Conservation (phyloP, 371 early-diverging fungal species). For the Syncephalastrum racemosum region DNA sequence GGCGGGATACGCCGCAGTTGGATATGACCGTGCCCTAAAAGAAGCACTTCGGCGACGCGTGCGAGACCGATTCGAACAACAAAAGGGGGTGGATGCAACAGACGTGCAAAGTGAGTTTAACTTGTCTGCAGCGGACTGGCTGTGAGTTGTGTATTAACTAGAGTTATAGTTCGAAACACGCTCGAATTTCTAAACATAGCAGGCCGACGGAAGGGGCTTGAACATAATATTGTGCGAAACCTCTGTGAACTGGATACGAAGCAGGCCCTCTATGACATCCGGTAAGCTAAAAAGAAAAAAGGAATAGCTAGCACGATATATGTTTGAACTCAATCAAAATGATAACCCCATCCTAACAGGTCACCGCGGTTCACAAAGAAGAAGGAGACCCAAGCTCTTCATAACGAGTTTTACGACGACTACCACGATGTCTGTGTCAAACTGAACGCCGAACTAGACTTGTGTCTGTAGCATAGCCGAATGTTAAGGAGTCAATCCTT, state of each 20-base stretch:
- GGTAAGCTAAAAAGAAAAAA: conserved; percentile 6
- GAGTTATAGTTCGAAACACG: conserved; percentile 17
- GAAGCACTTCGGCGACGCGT: conserved; percentile 11
- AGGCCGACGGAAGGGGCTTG: conserved; percentile 12
- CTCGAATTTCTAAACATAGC: conserved; percentile 14
- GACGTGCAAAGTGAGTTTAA: not conserved
- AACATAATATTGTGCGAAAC: conserved; percentile 16
- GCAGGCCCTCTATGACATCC: conserved; percentile 9
- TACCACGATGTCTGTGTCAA: too few relatives aligned
- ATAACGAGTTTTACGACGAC: too few relatives aligned
- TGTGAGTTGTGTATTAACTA: not conserved
- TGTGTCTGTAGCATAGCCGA: too few relatives aligned
- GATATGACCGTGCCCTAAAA: conserved; percentile 6
- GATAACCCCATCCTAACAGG: too few relatives aligned
- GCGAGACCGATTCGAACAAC: conserved; percentile 10
- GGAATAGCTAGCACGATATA: too few relatives aligned
- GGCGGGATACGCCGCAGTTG: conserved; percentile 18
- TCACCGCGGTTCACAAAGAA: too few relatives aligned
- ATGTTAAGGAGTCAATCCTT: too few relatives aligned
- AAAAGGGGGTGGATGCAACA: not conserved
- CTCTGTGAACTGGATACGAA: conserved; percentile 13
- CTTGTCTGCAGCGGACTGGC: not conserved
- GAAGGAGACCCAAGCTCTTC: too few relatives aligned
- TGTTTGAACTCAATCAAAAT: too few relatives aligned
- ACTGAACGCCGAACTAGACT: too few relatives aligned